Percentiles rank a stretch among this genome's conserved stretches.
Evolutionary conservation across 2,329 filamentous ascomycete genomes (phyloP).

Genomic region (Aspergillus phoenicis): DNA sequence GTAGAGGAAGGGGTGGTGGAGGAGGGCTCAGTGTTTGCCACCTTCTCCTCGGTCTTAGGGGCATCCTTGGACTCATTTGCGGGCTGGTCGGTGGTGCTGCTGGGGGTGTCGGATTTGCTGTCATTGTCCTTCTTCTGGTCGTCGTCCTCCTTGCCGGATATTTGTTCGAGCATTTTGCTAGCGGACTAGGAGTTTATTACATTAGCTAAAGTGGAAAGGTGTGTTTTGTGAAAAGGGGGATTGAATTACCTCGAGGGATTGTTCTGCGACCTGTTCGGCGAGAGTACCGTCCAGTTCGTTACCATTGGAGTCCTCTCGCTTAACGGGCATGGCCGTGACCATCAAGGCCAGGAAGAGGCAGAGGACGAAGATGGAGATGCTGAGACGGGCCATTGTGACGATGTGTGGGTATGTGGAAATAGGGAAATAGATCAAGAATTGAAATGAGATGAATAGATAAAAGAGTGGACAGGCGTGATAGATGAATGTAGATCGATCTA

Average conservation of each 20-base stretch:
- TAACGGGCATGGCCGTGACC: constrained; percentile 33
- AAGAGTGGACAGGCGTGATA: constrained; percentile 19
- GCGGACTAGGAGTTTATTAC: constrained; percentile 16
- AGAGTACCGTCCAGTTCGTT: neutral
- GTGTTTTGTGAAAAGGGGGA: too few relatives aligned
- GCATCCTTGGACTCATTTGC: neutral
- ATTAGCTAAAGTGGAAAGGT: too few relatives aligned
- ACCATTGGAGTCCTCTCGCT: constrained; percentile 7
- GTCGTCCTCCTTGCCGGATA: constrained; percentile 10
- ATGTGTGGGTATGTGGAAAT: constrained; percentile 1
- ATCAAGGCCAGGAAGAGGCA: constrained; percentile 34
- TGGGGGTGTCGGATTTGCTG: neutral
- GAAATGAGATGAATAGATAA: constrained; percentile 10
- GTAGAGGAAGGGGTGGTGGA: neutral
- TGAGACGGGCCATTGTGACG: constrained; percentile 36
- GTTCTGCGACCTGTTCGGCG: constrained; percentile 9
- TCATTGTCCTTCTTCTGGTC: neutral
- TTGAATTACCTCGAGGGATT: constrained; percentile 22
- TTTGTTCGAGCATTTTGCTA: constrained; percentile 21
- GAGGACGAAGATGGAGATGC: constrained; percentile 31
- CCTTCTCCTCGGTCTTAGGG: neutral
- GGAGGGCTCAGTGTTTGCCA: neutral
- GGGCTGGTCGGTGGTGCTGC: neutral
- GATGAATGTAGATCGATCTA: constrained; percentile 5
- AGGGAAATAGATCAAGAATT: constrained; percentile 13